Evolutionary conservation across 257 asterid species (phyloP), one percentile per base, ranked within the genome.

Genomic region (Nicotiana benthamiana): DNA sequence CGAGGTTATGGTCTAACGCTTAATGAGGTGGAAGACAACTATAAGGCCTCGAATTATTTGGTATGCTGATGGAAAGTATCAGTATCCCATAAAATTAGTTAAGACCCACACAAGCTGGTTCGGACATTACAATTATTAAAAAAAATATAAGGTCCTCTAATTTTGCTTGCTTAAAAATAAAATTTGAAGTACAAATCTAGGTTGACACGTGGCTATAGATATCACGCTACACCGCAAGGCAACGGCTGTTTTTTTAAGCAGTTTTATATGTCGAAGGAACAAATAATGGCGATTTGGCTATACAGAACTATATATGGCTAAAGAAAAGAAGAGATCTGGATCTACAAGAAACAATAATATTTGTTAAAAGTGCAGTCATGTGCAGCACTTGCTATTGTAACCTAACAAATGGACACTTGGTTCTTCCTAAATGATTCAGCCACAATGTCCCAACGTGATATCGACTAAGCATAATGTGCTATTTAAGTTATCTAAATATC

Each of bases 361-460:
- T 72, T 11, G 40, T 48, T 15, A 46, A 74, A 48, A 74, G 40
- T 13, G 15, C 0, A 11, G 46, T 27, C 79, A 74, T 74, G 79
- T 74, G 61, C 79, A 74, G 40, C 9, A 74, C 61, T 74, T 74
- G 79, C 15, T 56, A 46, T 15, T 74, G 78, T 74, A 74, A 48
- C 78, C 78, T 7, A 74, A 74, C 78, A 74, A 74, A 74, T 74
- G 3, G 78, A 74, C 78, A 74, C 78, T 24, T 48, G 78, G 78
- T 74, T 74, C 60, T 48, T 46, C 78, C 61, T 24, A 24, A 72
- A 74, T 74, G 40, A 74, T 74, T 74, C 61, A 74, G 26, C 43
- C 2, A 74, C 79, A 48, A 48, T 24, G 43, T 72, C 1, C 78
- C 4, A 48, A 74, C 79, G 79, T 74, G 79, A 16, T 16, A 74